Evolutionary conservation across 164 flowering plant species (phyloP).

Genomic region (Aristolochia fimbriata): DNA sequence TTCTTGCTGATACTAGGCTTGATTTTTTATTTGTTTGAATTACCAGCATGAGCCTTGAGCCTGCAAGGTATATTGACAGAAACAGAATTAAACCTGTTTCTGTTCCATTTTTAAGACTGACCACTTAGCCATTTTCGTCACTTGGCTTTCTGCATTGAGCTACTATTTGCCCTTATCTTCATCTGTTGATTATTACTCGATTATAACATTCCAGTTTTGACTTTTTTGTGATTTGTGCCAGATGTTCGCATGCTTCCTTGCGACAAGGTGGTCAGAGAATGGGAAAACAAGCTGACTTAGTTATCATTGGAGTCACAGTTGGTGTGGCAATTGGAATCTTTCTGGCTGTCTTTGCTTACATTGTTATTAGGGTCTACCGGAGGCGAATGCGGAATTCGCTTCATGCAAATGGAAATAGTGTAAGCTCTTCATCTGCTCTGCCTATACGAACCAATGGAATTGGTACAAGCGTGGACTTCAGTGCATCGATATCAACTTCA

Average conservation of each 20-base stretch:
- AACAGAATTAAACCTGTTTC: too few species aligned
- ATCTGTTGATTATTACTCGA: too few species aligned
- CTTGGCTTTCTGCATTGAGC: too few species aligned
- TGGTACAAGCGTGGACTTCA: slow-evolving; percentile 47
- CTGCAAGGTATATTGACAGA: too few species aligned
- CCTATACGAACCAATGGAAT: slow-evolving; percentile 69
- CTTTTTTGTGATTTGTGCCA: slow-evolving; percentile 8
- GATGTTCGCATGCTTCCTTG: slow-evolving; percentile 34
- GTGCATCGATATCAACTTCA: slow-evolving; percentile 55
- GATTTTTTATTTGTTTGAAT: too few species aligned
- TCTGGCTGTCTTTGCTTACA: slow-evolving; percentile 47
- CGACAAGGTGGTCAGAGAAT: slow-evolving; percentile 31
- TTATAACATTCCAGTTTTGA: too few species aligned
- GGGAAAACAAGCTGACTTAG: slow-evolving; percentile 46
- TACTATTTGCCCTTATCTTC: too few species aligned
- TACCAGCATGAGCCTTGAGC: too few species aligned
- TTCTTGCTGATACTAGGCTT: too few species aligned
- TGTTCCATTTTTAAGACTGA: too few species aligned
- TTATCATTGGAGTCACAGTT: slow-evolving; percentile 56
- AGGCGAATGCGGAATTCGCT: slow-evolving; percentile 31
- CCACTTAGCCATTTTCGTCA: too few species aligned
- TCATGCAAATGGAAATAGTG: slow-evolving; percentile 28
- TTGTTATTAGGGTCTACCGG: slow-evolving; percentile 57
- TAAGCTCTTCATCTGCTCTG: slow-evolving; percentile 21
- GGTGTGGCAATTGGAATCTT: slow-evolving; percentile 74